Conservation (phyloP, 225 moss, liverwort and hornwort species). For the Thuidium tamariscinum region DNA sequence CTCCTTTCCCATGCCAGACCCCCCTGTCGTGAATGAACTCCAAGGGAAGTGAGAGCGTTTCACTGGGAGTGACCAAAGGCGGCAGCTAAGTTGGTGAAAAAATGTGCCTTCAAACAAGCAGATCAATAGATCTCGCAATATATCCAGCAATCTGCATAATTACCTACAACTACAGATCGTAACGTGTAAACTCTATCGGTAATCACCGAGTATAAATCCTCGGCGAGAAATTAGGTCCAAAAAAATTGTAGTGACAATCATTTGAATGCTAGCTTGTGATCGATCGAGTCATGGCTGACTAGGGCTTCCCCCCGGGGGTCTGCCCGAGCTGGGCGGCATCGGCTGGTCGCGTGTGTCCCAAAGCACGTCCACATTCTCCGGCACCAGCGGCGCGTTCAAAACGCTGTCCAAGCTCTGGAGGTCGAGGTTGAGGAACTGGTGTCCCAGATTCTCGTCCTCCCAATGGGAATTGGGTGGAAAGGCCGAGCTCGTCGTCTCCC, state of each 20-base stretch:
- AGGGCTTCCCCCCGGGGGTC: background rate
- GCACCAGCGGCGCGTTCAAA: conserved; percentile 24
- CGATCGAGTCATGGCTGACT: background rate
- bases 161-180: background rate
- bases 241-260: background rate
- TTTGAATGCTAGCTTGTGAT: background rate
- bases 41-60: background rate
- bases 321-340: background rate
- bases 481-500: conserved; percentile 5
- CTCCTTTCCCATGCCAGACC: background rate
- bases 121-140: background rate
- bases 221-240: background rate
- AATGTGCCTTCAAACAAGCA: background rate
- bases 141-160: background rate
- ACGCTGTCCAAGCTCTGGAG: conserved; percentile 19
- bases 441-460: conserved; percentile 25
- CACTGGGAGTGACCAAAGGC: background rate
- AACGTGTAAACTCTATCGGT: background rate
- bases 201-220: background rate
- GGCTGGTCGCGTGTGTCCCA: conserved; percentile 25
- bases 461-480: conserved; percentile 9
- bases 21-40: background rate
- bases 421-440: conserved; percentile 19
- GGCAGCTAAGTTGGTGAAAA: background rate
- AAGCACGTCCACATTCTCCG: conserved; percentile 14